Evolutionary conservation across 371 early-diverging fungal species (phyloP), one percentile per base, ranked within the genome.

Genomic region (Syncephalis plumigaleata): DNA sequence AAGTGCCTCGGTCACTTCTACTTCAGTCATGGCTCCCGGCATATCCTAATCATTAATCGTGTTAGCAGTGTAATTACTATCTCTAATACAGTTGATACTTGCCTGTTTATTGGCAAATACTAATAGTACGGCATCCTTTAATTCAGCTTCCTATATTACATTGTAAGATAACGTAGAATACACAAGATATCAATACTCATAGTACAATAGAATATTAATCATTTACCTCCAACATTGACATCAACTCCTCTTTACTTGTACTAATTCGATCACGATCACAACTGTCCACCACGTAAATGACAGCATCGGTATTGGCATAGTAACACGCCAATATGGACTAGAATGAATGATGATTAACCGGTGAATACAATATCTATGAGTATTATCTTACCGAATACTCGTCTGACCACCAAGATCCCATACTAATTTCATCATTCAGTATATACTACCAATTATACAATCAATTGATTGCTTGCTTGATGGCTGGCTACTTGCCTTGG

Each of bases 281-380:
- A 39, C 84, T 83, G 68, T 96, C 97, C 39, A 96, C 91, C 22
- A 96, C 95, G 56, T 91, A 96, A 50, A 96, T 91, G 50, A 96
- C 84, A 25, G 93, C 94, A 56, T 94, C 90, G 18, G 95, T 94
- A 63, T 93, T 91, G 56, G 91, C 86, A 68, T 92, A 96, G 63
- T 79, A 81, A 64, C 85, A 86, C 88, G 70, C 90, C 90, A 89
- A 61, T 86, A 87, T 0, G 86, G 81, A 42, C 75, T 63, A 42
- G 21, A 36, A 36, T 45, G 25, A 25, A n/a, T n/a, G n/a, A n/a
- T n/a, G n/a, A n/a, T n/a, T n/a, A n/a, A n/a, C n/a, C n/a, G n/a
- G n/a, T n/a, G n/a, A n/a, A n/a, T n/a, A n/a, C n/a, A n/a, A n/a
- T n/a, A n/a, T n/a, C n/a, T n/a, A n/a, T n/a, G n/a, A n/a, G n/a